Evolutionary conservation across 108 stramenopile genomes (phyloP).

Genomic region (Seminavis robusta): DNA sequence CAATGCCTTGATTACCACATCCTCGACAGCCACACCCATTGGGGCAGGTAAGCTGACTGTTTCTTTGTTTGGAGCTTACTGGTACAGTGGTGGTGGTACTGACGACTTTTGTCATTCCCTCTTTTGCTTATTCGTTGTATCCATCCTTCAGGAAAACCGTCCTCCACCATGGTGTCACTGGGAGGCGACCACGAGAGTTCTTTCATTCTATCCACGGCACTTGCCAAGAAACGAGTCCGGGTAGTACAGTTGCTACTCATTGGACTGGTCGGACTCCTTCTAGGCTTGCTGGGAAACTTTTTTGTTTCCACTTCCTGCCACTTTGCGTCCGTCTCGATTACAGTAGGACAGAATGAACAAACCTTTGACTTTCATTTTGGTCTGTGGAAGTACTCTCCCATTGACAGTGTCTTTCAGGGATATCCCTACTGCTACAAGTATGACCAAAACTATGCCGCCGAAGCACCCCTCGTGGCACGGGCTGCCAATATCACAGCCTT

Average conservation of each 20-base stretch:
- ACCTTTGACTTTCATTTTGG: conserved; percentile 46
- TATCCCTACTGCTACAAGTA: conserved; percentile 46
- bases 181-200: too few species aligned
- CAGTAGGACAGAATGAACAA: conserved; percentile 18
- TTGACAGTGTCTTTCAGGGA: conserved; percentile 39
- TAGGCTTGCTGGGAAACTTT: conserved; percentile 38
- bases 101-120: too few species aligned
- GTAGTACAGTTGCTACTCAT: conserved; percentile 42
- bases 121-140: too few species aligned
- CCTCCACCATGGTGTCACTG: too few species aligned
- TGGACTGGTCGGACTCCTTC: conserved; percentile 30
- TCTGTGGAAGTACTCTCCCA: conserved; percentile 50
- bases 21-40: too few species aligned
- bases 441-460: conserved; percentile 17
- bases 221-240: too few species aligned
- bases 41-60: too few species aligned
- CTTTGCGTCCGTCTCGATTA: conserved; percentile 33
- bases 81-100: too few species aligned
- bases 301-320: conserved; percentile 37
- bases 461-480: conserved; percentile 31
- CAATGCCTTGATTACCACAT: too few species aligned
- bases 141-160: too few species aligned
- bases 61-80: too few species aligned
- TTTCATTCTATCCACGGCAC: too few species aligned
- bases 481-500: conserved; percentile 17